Conservation (phyloP, 352 stramenopile genomes). For the Pythium brachiatum region DNA sequence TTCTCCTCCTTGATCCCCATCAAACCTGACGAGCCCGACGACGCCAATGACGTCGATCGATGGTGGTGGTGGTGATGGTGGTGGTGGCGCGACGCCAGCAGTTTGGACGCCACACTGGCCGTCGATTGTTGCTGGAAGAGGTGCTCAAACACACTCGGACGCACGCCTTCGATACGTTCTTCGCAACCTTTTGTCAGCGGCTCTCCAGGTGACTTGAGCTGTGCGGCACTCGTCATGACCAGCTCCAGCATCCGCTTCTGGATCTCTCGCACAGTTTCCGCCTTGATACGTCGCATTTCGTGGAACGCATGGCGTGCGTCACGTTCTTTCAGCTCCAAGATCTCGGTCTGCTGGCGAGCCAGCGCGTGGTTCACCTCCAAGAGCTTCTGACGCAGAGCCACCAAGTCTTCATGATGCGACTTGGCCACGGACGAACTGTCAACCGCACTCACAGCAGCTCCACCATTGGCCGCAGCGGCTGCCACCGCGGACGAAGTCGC, state of each 20-base stretch:
- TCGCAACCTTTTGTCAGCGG: conserved; percentile 38
- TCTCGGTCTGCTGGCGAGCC: conserved; percentile 58
- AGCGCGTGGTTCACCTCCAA: conserved; percentile 65
- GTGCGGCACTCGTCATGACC: conserved; percentile 36
- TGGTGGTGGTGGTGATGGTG: conserved; percentile 21
- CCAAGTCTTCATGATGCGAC: conserved; percentile 45
- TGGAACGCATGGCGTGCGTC: conserved; percentile 59
- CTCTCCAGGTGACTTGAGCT: conserved; percentile 9
- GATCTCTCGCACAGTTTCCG: conserved; percentile 55
- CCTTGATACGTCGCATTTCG: conserved; percentile 63
- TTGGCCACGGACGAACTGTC: conserved; percentile 18
- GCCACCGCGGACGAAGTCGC: conserved; percentile 14
- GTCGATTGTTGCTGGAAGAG: conserved; percentile 52
- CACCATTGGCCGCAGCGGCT: conserved; percentile 16
- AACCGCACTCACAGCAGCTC: not conserved
- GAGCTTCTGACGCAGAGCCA: conserved; percentile 55
- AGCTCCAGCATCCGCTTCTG: conserved; percentile 63
- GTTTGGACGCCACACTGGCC: conserved; percentile 25
- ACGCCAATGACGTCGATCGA: conserved; percentile 3
- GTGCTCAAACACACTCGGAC: conserved; percentile 55
- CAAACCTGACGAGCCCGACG: conserved; percentile 9
- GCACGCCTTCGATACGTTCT: conserved; percentile 61
- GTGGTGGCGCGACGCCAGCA: conserved; percentile 16
- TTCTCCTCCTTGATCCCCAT: conserved; percentile 20
- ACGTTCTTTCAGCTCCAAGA: conserved; percentile 60